phyloP scores from a whole-genome alignment of 257 asterid genomes.

The Fraxinus pennsylvanica region DNA sequence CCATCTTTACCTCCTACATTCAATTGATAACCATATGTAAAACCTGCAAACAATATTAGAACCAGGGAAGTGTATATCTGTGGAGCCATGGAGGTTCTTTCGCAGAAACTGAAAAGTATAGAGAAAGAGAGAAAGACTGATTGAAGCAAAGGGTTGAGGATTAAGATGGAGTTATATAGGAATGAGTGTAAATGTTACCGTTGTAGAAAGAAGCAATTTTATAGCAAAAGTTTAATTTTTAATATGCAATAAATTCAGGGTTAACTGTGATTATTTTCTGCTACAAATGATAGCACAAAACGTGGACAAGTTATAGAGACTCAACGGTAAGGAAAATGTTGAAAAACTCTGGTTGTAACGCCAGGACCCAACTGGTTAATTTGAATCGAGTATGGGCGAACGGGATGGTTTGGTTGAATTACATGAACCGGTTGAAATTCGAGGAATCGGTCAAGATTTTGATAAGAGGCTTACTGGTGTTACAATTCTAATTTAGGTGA shows the following conservation, averaged over 20 bases:
- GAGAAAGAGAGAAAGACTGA: neutral
- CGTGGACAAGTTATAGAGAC: constrained; percentile 20
- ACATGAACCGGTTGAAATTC: no score
- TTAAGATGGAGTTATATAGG: constrained; percentile 18
- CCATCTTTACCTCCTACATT: constrained; percentile 55
- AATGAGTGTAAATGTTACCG: constrained; percentile 28
- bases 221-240: neutral
- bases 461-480: neutral
- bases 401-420: no score
- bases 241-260: constrained; percentile 21
- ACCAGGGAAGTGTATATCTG: constrained; percentile 16
- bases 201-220: constrained; percentile 32
- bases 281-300: constrained; percentile 17
- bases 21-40: constrained; percentile 38
- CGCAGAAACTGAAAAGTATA: neutral
- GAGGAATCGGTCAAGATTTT: neutral
- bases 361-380: no score
- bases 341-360: no score
- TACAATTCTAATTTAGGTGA: no score
- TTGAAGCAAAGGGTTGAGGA: neutral
- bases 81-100: constrained; percentile 38
- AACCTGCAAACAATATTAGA: constrained; percentile 24
- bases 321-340: constrained; percentile 23
- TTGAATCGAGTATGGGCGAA: no score
- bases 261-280: neutral